Evolutionary conservation across 1,284 basidiomycete genomes (phyloP).

Genomic region (Leccinum subrobustum): DNA sequence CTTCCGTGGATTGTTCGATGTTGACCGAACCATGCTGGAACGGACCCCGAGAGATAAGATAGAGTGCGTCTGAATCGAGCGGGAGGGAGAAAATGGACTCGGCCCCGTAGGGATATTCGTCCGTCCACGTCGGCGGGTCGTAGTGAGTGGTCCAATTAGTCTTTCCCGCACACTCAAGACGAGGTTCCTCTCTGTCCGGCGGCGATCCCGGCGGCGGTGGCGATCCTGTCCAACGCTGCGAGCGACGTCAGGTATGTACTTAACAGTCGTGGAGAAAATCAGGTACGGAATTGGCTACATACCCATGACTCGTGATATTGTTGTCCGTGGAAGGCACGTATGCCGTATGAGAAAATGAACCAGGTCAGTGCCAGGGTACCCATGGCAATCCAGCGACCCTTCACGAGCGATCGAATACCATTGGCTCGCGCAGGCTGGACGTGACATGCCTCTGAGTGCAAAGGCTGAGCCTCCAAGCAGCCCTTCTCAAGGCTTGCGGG

Average conservation of each 20-base stretch:
- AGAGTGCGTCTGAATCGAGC: conserved; percentile 35
- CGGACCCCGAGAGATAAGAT: conserved; percentile 38
- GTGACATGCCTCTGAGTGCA: neutral
- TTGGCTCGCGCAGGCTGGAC: neutral
- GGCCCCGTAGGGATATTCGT: conserved; percentile 24
- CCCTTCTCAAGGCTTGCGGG: conserved; percentile 24
- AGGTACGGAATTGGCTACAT: neutral
- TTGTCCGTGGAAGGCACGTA: conserved; percentile 3
- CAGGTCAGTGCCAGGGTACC: conserved; percentile 9
- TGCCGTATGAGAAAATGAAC: conserved; percentile 13
- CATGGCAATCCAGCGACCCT: conserved; percentile 10
- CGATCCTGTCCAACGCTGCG: conserved; percentile 10
- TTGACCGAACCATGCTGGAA: conserved; percentile 33
- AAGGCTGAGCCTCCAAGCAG: neutral
- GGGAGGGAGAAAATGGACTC: conserved; percentile 38
- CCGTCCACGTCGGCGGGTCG: conserved; percentile 24
- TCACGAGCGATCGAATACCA: conserved; percentile 5
- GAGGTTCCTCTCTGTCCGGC: neutral
- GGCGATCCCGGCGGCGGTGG: too few relatives aligned
- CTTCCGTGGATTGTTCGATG: conserved; percentile 32
- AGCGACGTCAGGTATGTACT: neutral
- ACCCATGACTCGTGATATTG: conserved; percentile 11
- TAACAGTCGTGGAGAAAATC: neutral
- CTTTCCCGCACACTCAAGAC: conserved; percentile 14
- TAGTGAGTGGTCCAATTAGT: conserved; percentile 29